Percentiles rank a stretch among this genome's conserved stretches.
Evolutionary conservation across 192 early-diverging fungal genomes (phyloP).

Genomic region (Kickxella alabastrina): DNA sequence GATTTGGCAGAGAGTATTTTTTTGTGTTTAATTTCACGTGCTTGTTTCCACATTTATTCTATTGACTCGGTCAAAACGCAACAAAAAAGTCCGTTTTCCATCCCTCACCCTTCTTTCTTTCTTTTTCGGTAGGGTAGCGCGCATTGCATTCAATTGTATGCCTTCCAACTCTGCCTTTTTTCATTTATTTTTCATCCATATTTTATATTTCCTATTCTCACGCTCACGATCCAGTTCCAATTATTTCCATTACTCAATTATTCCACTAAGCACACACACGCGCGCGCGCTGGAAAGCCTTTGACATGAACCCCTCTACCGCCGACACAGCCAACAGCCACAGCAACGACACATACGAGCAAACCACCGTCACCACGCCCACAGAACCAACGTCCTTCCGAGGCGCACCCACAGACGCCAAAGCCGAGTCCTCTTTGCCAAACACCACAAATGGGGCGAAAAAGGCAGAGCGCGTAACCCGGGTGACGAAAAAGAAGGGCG

Average conservation of each 20-base stretch:
- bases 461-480: slow-evolving; percentile 12
- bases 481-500: slow-evolving; percentile 53
- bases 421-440: too few relatives aligned
- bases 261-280: too few relatives aligned
- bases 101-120: too few relatives aligned
- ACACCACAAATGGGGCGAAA: neutral
- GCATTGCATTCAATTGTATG: too few relatives aligned
- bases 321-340: neutral
- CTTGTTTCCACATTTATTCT: too few relatives aligned
- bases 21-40: neutral
- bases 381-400: slow-evolving; percentile 1
- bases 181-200: neutral
- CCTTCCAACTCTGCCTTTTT: neutral
- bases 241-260: too few relatives aligned
- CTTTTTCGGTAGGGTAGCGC: too few relatives aligned
- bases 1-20: slow-evolving; percentile 47
- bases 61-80: too few relatives aligned
- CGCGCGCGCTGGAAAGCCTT: too few relatives aligned
- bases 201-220: neutral
- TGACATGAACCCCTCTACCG: slow-evolving; percentile 1
- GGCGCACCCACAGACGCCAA: neutral
- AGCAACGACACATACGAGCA: neutral
- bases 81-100: too few relatives aligned
- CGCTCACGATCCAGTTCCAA: too few relatives aligned
- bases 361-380: neutral